Conservation (phyloP, 2,329 filamentous ascomycete genomes). For the Cladophialophora psammophila region DNA sequence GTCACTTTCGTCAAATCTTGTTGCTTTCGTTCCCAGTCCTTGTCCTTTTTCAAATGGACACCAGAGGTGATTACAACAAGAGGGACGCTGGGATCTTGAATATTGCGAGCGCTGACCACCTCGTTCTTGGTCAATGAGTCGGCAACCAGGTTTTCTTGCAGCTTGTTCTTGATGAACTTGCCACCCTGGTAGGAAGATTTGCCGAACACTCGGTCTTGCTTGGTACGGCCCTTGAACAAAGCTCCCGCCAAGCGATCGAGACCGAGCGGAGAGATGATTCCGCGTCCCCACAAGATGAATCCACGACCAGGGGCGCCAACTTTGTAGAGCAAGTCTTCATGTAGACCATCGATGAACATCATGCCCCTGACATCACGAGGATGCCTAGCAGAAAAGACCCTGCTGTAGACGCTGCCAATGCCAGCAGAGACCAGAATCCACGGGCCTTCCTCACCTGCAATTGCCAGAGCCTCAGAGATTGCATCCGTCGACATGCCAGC, state of each 20-base stretch:
- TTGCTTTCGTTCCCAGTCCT: constrained; percentile 83
- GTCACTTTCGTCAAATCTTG: constrained; percentile 83
- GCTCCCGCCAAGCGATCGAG: constrained; percentile 81
- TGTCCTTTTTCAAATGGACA: constrained; percentile 68
- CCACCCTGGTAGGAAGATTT: constrained; percentile 77
- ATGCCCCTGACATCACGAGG: constrained; percentile 76
- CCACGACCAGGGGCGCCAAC: constrained; percentile 74
- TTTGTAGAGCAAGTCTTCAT: constrained; percentile 80
- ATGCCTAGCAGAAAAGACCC: constrained; percentile 88
- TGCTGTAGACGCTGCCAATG: constrained; percentile 84
- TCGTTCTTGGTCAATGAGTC: constrained; percentile 84
- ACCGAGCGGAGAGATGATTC: constrained; percentile 85
- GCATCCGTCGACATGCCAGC: constrained; percentile 92
- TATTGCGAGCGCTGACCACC: constrained; percentile 76
- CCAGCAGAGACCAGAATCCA: constrained; percentile 89
- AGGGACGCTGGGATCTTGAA: constrained; percentile 78
- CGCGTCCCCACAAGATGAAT: constrained; percentile 85
- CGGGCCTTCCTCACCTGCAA: constrained; percentile 81
- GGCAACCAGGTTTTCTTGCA: constrained; percentile 92
- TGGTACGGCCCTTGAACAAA: constrained; percentile 78
- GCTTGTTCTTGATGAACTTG: constrained; percentile 85
- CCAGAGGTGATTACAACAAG: constrained; percentile 85
- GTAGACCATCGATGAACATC: constrained; percentile 84
- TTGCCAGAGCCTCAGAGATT: constrained; percentile 82
- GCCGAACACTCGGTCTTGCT: constrained; percentile 86